Conservation (phyloP, 116 monocot species). For the Iris pallida region DNA sequence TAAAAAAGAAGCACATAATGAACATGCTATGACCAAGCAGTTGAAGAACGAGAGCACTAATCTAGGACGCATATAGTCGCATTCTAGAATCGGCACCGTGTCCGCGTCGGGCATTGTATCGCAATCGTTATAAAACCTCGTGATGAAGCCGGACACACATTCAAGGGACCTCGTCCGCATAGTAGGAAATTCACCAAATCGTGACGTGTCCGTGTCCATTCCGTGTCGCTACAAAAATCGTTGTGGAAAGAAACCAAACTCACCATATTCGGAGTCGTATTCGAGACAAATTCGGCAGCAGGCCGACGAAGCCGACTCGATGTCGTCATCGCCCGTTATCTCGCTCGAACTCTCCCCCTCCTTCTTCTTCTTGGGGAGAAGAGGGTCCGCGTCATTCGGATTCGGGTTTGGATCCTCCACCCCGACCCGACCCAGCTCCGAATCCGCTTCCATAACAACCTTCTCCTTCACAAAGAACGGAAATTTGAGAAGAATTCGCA, state of each 20-base stretch:
- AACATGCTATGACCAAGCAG: no score
- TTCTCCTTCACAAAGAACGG: background rate
- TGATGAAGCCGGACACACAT: no score
- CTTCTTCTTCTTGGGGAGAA: conserved; percentile 21
- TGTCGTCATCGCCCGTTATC: conserved; percentile 43
- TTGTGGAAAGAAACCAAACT: conserved; percentile 10
- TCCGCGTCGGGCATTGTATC: no score
- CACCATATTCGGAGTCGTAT: conserved; percentile 12
- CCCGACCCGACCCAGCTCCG: conserved; percentile 6
- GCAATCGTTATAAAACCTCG: no score
- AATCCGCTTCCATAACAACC: background rate
- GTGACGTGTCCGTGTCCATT: background rate
- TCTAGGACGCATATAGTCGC: no score
- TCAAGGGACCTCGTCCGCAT: background rate
- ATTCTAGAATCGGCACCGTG: no score
- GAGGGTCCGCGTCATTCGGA: conserved; percentile 51
- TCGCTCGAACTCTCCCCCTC: conserved; percentile 24
- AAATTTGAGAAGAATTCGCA: background rate
- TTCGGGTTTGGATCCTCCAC: conserved; percentile 11
- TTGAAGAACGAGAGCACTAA: no score
- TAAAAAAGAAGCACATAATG: no score
- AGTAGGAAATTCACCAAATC: background rate
- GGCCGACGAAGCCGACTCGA: conserved; percentile 40
- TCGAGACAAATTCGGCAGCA: conserved; percentile 87
- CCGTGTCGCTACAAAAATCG: no score